Evolutionary conservation across 2,329 filamentous ascomycete species (phyloP), one percentile per base, ranked within the genome.

Genomic region (Colletotrichum coccodes): DNA sequence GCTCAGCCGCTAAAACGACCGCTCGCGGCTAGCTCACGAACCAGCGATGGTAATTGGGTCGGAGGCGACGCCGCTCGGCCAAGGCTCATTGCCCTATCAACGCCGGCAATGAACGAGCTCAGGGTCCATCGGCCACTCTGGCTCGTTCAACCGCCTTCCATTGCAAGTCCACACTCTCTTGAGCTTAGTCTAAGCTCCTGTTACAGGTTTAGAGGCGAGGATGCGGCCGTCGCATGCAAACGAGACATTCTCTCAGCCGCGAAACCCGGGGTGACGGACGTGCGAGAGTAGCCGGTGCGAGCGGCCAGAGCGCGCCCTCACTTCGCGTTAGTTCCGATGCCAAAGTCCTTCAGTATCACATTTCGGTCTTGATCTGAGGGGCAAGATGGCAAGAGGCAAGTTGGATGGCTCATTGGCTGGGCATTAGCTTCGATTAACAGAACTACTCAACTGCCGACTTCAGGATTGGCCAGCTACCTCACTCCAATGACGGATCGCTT

Each of bases 291-390:
- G 18, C 21, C 23, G 21, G 26, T 8, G 40, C 23, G 46, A n/a
- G 47, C 49, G 66, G 66, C 42, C 66, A 68, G 61, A 65, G 61
- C 65, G 65, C 30, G 5, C n/a, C n/a, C n/a, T n/a, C n/a, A n/a
- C n/a, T 44, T 21, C 53, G 21, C 21, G 26, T 23, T 42, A n/a
- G n/a, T n/a, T n/a, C n/a, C n/a, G n/a, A n/a, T n/a, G n/a, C n/a
- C n/a, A n/a, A n/a, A 23, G 60, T 53, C 53, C 60, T 38, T 68
- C 47, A 11, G 40, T 54, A 50, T 49, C 44, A 47, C 61, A 30
- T 52, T 32, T 30, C 32, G 12, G 46, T 52, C 38, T n/a, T 47
- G 18, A 42, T 38, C 16, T 26, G 7, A n/a, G n/a, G 36, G 57
- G 16, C 38, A n/a, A 3, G 21, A 9, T n/a, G 23, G 40, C 16